phyloP scores from a whole-genome alignment of 192 early-diverging fungal species.

The Coemansia sp. region DNA sequence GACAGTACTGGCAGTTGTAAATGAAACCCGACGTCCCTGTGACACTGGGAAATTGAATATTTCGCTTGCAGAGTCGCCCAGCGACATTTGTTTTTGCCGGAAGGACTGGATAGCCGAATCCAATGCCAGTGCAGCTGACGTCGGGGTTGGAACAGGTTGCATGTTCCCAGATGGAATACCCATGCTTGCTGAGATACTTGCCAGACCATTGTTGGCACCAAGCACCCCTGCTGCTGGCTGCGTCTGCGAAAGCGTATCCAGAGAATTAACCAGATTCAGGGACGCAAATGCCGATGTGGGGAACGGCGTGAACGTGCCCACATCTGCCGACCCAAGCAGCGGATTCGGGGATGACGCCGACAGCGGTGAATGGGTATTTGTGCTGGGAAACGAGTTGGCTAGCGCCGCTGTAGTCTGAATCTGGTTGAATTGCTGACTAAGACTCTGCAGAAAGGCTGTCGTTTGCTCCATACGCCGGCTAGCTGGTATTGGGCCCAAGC shows the following conservation, averaged over 20 bases:
- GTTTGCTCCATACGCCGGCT: conserved; percentile 9
- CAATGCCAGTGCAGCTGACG: conserved; percentile 20
- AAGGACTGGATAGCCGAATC: conserved; percentile 13
- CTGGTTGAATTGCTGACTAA: conserved; percentile 32
- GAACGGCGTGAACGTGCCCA: conserved; percentile 15
- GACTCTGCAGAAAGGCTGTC: conserved; percentile 37
- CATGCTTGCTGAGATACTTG: conserved; percentile 11
- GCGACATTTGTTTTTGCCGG: conserved; percentile 10
- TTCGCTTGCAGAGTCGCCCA: conserved; percentile 8
- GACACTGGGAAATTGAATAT: conserved; percentile 28
- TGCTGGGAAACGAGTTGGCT: conserved; percentile 7
- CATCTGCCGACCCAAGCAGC: conserved; percentile 24
- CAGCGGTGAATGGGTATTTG: conserved; percentile 27
- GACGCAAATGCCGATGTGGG: conserved; percentile 48
- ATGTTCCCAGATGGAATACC: conserved; percentile 19
- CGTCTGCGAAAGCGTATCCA: conserved; percentile 10
- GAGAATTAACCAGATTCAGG: conserved; percentile 35
- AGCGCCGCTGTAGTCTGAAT: conserved; percentile 10
- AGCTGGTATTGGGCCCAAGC: conserved; percentile 3
- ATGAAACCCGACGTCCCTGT: conserved; percentile 16
- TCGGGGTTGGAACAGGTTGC: conserved; percentile 40
- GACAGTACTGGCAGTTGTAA: conserved; percentile 7
- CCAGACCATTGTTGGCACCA: conserved; percentile 2
- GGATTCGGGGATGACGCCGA: conserved; percentile 25
- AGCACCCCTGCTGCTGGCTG: conserved; percentile 2